Evolutionary conservation across 768 basidiomycete species (phyloP).

Genomic region (Krasilnikovozyma curviuscula): DNA sequence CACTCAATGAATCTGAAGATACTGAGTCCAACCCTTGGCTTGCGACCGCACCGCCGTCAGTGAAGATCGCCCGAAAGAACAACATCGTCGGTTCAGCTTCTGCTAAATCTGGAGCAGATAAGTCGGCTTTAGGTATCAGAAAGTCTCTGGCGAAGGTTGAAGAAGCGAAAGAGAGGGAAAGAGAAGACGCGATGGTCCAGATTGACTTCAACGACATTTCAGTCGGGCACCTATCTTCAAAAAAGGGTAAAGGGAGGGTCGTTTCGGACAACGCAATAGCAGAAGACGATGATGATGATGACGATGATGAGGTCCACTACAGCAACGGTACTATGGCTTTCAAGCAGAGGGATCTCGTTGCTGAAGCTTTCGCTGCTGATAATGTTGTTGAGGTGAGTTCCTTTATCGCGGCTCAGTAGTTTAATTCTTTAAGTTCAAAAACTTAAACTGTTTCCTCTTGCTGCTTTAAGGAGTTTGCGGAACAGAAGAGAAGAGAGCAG

Average conservation of each 20-base stretch:
- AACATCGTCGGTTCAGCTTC: conserved; percentile 42
- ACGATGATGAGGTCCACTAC: conserved; percentile 39
- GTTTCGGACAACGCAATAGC: conserved; percentile 25
- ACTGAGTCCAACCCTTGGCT: conserved; percentile 66
- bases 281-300: conserved; percentile 43
- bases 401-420: neutral
- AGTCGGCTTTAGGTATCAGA: conserved; percentile 7
- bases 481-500: conserved; percentile 60
- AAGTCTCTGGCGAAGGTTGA: conserved; percentile 31
- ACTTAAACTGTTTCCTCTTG: no score
- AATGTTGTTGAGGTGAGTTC: conserved; percentile 66
- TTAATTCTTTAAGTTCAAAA: neutral
- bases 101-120: conserved; percentile 7
- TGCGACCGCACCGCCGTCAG: conserved; percentile 24
- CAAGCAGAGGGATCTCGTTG: conserved; percentile 78
- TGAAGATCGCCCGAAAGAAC: conserved; percentile 43
- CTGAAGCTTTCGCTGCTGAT: conserved; percentile 89
- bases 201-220: conserved; percentile 34
- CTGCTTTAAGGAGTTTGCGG: conserved; percentile 52
- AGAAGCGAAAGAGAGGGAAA: conserved; percentile 40
- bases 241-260: conserved; percentile 16
- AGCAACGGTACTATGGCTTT: conserved; percentile 40
- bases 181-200: conserved; percentile 62
- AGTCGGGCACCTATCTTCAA: conserved; percentile 4
- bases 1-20: conserved; percentile 6